Evolutionary conservation across 2,329 filamentous ascomycete genomes (phyloP).

Genomic region (Paraphoma sp.): DNA sequence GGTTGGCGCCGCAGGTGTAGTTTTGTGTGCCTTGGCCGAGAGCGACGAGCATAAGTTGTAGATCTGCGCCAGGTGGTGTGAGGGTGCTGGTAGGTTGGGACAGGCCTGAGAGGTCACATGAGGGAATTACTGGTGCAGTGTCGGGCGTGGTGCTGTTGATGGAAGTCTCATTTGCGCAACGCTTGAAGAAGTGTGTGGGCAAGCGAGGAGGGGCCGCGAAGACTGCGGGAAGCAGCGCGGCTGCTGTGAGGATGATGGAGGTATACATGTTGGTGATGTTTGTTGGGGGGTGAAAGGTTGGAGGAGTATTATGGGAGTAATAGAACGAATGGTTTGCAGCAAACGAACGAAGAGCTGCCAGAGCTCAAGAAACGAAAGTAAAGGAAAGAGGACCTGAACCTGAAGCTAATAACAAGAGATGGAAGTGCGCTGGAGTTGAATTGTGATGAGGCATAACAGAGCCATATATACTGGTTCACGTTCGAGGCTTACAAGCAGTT

Average conservation of each 20-base stretch:
- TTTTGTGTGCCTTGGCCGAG: slow-evolving; percentile 59
- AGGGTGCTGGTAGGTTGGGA: slow-evolving; percentile 36
- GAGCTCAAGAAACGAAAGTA: slow-evolving; percentile 36
- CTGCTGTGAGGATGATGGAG: slow-evolving; percentile 22
- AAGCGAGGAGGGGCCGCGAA: slow-evolving; percentile 27
- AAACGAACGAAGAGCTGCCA: slow-evolving; percentile 35
- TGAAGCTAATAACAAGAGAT: slow-evolving; percentile 1
- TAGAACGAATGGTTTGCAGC: background rate
- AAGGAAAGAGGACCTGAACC: slow-evolving; percentile 18
- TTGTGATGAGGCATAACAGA: background rate
- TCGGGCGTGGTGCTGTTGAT: slow-evolving; percentile 17
- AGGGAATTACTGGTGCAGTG: slow-evolving; percentile 1
- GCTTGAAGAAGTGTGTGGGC: slow-evolving; percentile 10
- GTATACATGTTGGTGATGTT: slow-evolving; percentile 29
- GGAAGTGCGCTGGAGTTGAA: background rate
- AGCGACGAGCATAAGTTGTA: slow-evolving; percentile 52
- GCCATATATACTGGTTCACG: slow-evolving; percentile 2
- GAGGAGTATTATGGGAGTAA: background rate
- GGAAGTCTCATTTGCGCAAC: slow-evolving; percentile 12
- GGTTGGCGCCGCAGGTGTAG: slow-evolving; percentile 52
- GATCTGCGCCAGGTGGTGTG: slow-evolving; percentile 28
- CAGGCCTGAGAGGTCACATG: slow-evolving; percentile 32
- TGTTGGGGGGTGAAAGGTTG: background rate
- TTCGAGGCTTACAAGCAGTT: slow-evolving; percentile 1
- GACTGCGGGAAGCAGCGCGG: slow-evolving; percentile 31